Conservation (phyloP, 352 stramenopile species). For the Peronosclerospora sorghi region DNA sequence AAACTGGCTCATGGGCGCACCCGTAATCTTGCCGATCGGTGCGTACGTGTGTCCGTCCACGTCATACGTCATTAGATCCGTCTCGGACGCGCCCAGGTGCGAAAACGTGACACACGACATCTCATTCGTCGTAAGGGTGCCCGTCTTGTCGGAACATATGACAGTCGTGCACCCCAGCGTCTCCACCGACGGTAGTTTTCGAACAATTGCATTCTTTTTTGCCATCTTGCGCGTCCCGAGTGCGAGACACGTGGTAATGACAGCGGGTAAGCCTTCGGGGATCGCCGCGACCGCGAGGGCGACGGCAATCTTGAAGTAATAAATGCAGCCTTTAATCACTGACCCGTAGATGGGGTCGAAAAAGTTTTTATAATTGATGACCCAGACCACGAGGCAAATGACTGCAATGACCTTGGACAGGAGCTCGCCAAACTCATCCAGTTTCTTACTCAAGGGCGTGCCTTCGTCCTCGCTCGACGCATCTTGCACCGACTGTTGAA, state of each 20-base stretch:
- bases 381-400: conserved; percentile 95
- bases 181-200: conserved; percentile 96
- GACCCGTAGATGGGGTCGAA: conserved; percentile 80
- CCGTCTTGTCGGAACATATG: conserved; percentile 91
- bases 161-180: conserved; percentile 94
- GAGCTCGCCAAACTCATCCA: conserved; percentile 97
- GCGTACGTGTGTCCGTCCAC: conserved; percentile 93
- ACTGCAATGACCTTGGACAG: conserved; percentile 95
- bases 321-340: conserved; percentile 93
- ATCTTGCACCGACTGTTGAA: conserved; percentile 87
- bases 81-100: conserved; percentile 50
- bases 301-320: conserved; percentile 99
- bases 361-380: conserved; percentile 97
- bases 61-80: conserved; percentile 79
- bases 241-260: conserved; percentile 96
- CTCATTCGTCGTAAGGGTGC: conserved; percentile 97
- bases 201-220: conserved; percentile 96
- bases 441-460: conserved; percentile 95
- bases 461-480: conserved; percentile 90
- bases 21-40: conserved; percentile 64
- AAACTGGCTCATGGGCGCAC: conserved; percentile 36
- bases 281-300: conserved; percentile 97
- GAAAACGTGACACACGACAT: conserved; percentile 89
- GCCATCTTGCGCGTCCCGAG: conserved; percentile 95
- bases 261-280: conserved; percentile 95